A percentile compares a stretch with the other conserved stretches of the same genome.
These are phyloP conservation scores for Penicillium sp. DNA, from an alignment of 2,329 filamentous ascomycete species.

Conservation along the genomic window DNA sequence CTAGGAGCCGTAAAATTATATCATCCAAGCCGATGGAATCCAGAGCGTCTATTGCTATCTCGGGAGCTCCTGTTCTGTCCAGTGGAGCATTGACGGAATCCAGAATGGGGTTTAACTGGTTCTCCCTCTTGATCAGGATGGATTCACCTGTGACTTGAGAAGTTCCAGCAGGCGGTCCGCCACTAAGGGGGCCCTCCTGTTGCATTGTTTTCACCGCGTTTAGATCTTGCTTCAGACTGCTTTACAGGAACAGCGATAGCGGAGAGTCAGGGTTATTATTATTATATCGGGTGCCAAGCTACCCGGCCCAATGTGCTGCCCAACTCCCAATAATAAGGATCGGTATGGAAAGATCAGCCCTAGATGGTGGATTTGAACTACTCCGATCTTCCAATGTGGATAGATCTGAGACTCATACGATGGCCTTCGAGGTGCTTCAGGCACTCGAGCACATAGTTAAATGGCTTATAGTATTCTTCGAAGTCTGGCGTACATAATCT, in stretches of 20 bases:
- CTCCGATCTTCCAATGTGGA: no score
- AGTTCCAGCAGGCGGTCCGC: slow-evolving; percentile 54
- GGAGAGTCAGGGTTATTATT: not conserved
- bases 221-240: not conserved
- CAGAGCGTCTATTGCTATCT: slow-evolving; percentile 81
- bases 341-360: no score
- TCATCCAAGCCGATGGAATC: slow-evolving; percentile 94
- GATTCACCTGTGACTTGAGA: slow-evolving; percentile 77
- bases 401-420: no score
- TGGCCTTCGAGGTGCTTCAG: no score
- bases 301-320: not conserved
- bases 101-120: slow-evolving; percentile 63
- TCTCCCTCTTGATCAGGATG: slow-evolving; percentile 61
- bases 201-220: slow-evolving; percentile 78
- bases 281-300: not conserved
- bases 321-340: not conserved
- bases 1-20: slow-evolving; percentile 89
- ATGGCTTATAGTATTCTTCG: no score
- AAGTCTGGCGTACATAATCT: no score
- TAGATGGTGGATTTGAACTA: no score
- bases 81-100: slow-evolving; percentile 47
- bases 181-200: slow-evolving; percentile 71
- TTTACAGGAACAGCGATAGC: not conserved
- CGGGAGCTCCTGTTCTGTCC: slow-evolving; percentile 49
- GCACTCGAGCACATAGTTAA: no score